phyloP scores from a whole-genome alignment of 331 rosid species.

The Malus hybrid region DNA sequence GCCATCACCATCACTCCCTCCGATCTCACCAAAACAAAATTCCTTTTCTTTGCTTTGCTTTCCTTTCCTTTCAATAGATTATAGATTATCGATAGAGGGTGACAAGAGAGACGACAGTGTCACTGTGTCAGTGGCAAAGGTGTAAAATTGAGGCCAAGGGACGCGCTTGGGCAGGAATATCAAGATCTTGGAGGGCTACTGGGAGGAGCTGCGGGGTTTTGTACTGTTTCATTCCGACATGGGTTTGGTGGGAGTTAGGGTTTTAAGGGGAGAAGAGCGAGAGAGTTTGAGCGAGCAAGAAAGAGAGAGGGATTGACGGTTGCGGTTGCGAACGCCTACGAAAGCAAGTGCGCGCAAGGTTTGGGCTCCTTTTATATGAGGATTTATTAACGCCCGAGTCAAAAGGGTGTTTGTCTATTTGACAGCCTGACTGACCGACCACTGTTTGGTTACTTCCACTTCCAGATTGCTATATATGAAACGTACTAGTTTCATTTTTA shows the following conservation, averaged over 20 bases:
- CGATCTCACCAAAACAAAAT: constrained; percentile 23
- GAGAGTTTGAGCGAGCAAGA: no score
- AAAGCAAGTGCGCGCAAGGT: background rate
- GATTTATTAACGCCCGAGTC: background rate
- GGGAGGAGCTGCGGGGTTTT: background rate
- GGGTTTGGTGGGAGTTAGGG: constrained; percentile 31
- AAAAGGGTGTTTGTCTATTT: background rate
- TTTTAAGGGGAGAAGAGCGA: constrained; percentile 6
- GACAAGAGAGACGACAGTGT: background rate
- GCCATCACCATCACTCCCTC: constrained; percentile 57
- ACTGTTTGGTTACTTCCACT: no score
- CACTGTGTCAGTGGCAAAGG: background rate
- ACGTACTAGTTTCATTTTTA: no score
- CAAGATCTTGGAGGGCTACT: background rate
- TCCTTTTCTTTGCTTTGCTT: background rate
- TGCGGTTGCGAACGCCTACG: constrained; percentile 19
- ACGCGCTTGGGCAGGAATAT: background rate
- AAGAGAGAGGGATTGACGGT: constrained; percentile 3
- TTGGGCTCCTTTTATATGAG: background rate
- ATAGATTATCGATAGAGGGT: background rate
- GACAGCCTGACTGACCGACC: background rate
- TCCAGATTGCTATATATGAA: no score
- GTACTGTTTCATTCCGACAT: background rate
- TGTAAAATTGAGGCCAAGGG: background rate
- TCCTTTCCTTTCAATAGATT: background rate